These are phyloP conservation scores for Phytophthora foliorum DNA, from an alignment of 352 stramenopile genomes.

Conservation along the genomic window DNA sequence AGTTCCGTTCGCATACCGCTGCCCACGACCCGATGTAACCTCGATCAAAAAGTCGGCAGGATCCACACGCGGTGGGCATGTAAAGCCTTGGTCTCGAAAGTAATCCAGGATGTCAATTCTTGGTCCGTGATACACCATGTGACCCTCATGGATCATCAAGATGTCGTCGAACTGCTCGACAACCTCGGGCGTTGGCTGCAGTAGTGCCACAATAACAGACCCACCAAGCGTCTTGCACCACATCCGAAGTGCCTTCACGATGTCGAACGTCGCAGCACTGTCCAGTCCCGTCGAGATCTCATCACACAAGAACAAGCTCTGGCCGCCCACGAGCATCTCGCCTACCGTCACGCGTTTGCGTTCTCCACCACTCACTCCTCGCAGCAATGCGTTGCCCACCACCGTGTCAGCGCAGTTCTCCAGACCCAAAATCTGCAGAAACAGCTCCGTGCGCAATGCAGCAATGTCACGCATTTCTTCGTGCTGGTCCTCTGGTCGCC, in stretches of 20 bases:
- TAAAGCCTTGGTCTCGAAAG: constrained; percentile 85
- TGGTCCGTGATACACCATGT: constrained; percentile 94
- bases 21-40: constrained; percentile 63
- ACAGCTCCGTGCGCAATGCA: constrained; percentile 68
- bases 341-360: constrained; percentile 91
- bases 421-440: constrained; percentile 89
- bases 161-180: constrained; percentile 96
- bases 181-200: constrained; percentile 88
- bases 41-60: constrained; percentile 77
- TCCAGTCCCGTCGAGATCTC: constrained; percentile 72
- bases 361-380: constrained; percentile 93
- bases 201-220: constrained; percentile 45
- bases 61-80: constrained; percentile 67
- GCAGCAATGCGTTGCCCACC: constrained; percentile 89
- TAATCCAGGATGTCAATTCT: constrained; percentile 80
- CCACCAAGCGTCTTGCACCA: constrained; percentile 51
- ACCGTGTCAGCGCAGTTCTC: constrained; percentile 92
- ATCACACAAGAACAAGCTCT: constrained; percentile 86
- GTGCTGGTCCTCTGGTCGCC: constrained; percentile 56
- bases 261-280: constrained; percentile 63
- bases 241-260: constrained; percentile 62
- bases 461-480: constrained; percentile 80
- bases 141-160: constrained; percentile 93
- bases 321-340: constrained; percentile 50
- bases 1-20: constrained; percentile 53